These are phyloP conservation scores for Podaxis sp. DNA, from an alignment of 768 basidiomycete genomes.

Conservation along the genomic window DNA sequence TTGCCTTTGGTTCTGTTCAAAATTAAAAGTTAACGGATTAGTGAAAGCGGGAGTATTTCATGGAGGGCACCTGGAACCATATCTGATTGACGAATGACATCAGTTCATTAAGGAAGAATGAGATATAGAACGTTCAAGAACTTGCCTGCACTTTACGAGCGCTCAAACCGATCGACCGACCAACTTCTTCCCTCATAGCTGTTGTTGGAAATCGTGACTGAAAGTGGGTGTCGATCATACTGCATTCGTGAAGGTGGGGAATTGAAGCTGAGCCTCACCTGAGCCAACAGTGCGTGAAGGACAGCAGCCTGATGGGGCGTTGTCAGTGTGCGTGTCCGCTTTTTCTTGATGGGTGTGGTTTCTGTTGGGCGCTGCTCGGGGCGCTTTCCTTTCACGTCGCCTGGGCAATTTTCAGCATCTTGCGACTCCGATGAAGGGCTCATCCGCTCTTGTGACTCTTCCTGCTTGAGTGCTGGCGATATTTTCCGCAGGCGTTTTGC, in stretches of 20 bases:
- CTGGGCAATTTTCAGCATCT: slow-evolving; percentile 60
- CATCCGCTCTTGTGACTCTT: slow-evolving; percentile 21
- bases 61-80: slow-evolving; percentile 75
- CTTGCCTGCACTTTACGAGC: slow-evolving; percentile 88
- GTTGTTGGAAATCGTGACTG: slow-evolving; percentile 91
- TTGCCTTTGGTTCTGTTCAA: slow-evolving; percentile 77
- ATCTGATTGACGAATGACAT: slow-evolving; percentile 49
- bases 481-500: slow-evolving; percentile 43
- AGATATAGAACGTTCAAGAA: slow-evolving; percentile 17
- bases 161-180: slow-evolving; percentile 83
- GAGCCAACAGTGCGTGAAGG: slow-evolving; percentile 82
- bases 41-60: slow-evolving; percentile 20
- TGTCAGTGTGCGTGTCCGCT: slow-evolving; percentile 80
- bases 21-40: slow-evolving; percentile 23
- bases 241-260: neutral
- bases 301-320: slow-evolving; percentile 88
- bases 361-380: slow-evolving; percentile 36
- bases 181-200: slow-evolving; percentile 84
- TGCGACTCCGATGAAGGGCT: slow-evolving; percentile 53
- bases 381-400: slow-evolving; percentile 42
- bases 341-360: slow-evolving; percentile 65
- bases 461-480: slow-evolving; percentile 23
- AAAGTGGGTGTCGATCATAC: neutral
- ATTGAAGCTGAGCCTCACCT: slow-evolving; percentile 47
- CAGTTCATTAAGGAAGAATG: slow-evolving; percentile 11